Base-by-base conservation (phyloP, 208 protist species). In the Leishmania turanica region DNA sequence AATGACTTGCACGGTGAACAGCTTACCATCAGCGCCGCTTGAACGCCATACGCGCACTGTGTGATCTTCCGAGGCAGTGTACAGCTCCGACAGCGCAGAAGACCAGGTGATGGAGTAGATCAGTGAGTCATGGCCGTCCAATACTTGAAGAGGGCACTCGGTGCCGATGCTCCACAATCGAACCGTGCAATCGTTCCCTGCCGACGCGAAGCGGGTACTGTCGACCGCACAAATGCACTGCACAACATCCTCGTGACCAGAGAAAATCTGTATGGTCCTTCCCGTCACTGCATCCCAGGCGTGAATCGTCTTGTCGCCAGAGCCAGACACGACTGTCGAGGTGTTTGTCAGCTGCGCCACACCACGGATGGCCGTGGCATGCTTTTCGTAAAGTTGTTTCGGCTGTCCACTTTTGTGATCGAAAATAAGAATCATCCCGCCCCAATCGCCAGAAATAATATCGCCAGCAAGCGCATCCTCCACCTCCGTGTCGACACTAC, bases 31-130 rank as follows among this genome's bases (percentile, higher is more conserved):
- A 7, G 27, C 51, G 8, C 24, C 65, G 2, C 47, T 69, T 47
- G 74, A 70, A 21, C 79, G 76, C 91, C 93, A 98, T 8, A 99
- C 87, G n/a, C 89, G 88, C 45, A 98, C 85, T 4, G 93, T 96
- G 78, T 88, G 78, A 78, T 99, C 97, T 69, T 98, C 96, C 42
- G 96, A 96, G 51, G 83, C 84, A 11, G 96, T 93, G 40, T 96
- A 88, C 64, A 98, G 88, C 80, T 95, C 80, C n/a, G 70, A 71
- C 24, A 85, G 88, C 8, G 47, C 49, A 13, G 81, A 72, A 77
- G 88, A 88, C 80, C 88, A 96, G 62, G 74, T 80, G 17, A 97
- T 78, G 1, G 86, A 83, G 87, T 96, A 98, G 15, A 98, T 81
- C 11, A 96, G 88, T 40, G 90, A 95, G 45, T 88, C 80, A 77